These are phyloP conservation scores for Penicillium longicatenatum DNA, from an alignment of 495 filamentous ascomycete genomes.

Conservation along the genomic window DNA sequence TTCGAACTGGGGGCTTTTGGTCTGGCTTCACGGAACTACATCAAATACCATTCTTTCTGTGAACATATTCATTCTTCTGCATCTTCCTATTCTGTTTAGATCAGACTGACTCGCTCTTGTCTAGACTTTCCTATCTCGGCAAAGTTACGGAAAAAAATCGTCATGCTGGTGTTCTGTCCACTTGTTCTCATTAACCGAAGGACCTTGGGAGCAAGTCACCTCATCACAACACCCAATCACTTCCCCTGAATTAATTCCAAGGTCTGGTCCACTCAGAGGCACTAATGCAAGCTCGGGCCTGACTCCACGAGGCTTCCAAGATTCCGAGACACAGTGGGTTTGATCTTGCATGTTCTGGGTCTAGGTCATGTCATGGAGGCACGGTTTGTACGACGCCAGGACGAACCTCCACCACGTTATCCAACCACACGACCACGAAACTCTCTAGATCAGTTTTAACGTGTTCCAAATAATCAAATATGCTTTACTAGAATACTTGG, in stretches of 20 bases:
- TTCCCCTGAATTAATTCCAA: not conserved
- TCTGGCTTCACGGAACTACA: not conserved
- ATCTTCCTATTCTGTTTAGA: not conserved
- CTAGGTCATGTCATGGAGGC: not conserved
- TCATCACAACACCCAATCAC: slow-evolving; percentile 20
- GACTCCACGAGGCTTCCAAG: not conserved
- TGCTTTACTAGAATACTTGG: not conserved
- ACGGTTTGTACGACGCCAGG: not conserved
- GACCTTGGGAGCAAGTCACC: slow-evolving; percentile 29
- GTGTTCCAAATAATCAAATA: not conserved
- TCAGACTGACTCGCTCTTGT: not conserved
- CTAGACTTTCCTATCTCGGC: not conserved
- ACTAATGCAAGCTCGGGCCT: slow-evolving; percentile 7
- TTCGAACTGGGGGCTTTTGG: not conserved
- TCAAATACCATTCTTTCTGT: not conserved
- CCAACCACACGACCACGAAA: not conserved
- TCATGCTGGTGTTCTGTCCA: not conserved
- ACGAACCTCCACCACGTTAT: not conserved
- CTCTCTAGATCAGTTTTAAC: not conserved
- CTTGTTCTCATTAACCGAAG: slow-evolving; percentile 16
- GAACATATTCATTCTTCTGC: not conserved
- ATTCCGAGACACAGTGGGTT: not conserved
- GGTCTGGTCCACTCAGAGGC: slow-evolving; percentile 9
- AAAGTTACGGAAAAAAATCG: not conserved
- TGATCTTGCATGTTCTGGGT: not conserved